Evolutionary conservation across 108 stramenopile species (phyloP).

Genomic region (Aurantiochytrium sp.): DNA sequence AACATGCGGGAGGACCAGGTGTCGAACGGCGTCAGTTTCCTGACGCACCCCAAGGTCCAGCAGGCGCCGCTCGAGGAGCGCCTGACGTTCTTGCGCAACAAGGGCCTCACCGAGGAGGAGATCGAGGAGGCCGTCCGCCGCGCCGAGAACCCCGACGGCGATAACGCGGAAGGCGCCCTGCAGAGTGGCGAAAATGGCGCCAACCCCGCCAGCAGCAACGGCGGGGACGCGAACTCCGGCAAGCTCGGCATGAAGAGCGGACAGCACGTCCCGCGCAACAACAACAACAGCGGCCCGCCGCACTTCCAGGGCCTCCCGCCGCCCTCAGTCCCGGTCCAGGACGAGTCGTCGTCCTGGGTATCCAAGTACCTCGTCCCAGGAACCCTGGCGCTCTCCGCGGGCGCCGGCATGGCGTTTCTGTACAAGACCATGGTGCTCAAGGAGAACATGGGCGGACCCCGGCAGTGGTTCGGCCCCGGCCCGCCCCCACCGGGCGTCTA

Average conservation of each 20-base stretch:
- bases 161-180: background rate
- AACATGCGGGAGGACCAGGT: slow-evolving; percentile 29
- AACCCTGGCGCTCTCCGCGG: slow-evolving; percentile 15
- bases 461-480: slow-evolving; percentile 11
- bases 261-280: too few species aligned
- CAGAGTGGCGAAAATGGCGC: background rate
- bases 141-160: background rate
- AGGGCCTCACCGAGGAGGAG: slow-evolving; percentile 19
- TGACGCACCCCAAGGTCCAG: slow-evolving; percentile 29
- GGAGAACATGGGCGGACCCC: background rate
- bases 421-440: slow-evolving; percentile 29
- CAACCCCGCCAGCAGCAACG: too few species aligned
- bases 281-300: background rate
- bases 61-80: slow-evolving; percentile 15
- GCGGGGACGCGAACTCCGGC: too few species aligned
- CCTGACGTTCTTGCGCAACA: background rate
- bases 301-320: background rate
- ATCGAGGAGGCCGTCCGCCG: slow-evolving; percentile 8
- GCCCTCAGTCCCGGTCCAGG: background rate
- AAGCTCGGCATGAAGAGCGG: too few species aligned
- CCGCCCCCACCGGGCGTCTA: background rate
- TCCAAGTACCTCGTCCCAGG: slow-evolving; percentile 5
- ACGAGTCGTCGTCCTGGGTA: background rate
- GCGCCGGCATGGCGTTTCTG: slow-evolving; percentile 19
- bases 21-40: background rate